phyloP scores from a whole-genome alignment of 148 eudicot genomes.

The Camellia sinensis region DNA sequence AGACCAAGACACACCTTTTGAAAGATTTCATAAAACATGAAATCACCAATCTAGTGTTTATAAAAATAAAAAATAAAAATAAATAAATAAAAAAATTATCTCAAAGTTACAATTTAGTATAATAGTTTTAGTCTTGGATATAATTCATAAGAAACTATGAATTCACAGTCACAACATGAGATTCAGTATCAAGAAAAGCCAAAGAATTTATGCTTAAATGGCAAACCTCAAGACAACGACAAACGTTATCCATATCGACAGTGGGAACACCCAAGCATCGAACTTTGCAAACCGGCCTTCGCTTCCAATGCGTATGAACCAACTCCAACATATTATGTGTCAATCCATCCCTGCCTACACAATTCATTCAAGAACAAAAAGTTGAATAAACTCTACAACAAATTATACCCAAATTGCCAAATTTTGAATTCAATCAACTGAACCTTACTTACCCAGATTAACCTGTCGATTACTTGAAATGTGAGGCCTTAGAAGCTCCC shows the following conservation, averaged over 20 bases:
- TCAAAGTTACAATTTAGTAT: too few relatives aligned
- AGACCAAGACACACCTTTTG: background rate
- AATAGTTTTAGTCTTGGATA: too few relatives aligned
- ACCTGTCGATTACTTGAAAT: constrained; percentile 64
- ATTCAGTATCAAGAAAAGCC: background rate
- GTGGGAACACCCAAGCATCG: constrained; percentile 97
- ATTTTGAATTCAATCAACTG: background rate
- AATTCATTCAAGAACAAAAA: constrained; percentile 13
- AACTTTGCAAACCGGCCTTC: constrained; percentile 80
- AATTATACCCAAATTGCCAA: background rate
- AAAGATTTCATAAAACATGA: too few relatives aligned
- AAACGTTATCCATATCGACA: constrained; percentile 89
- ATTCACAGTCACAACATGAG: background rate
- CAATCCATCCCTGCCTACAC: constrained; percentile 91
- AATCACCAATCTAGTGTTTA: too few relatives aligned
- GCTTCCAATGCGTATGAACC: constrained; percentile 90
- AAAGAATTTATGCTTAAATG: background rate
- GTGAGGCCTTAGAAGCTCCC: constrained; percentile 49
- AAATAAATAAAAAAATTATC: too few relatives aligned
- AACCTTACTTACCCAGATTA: constrained; percentile 70
- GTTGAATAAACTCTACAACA: background rate
- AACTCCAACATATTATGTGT: constrained; percentile 95
- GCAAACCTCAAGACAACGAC: constrained; percentile 80
- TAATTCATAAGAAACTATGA: too few relatives aligned
- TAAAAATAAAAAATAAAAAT: too few relatives aligned